phyloP scores from a whole-genome alignment of 441 rosid genomes.

The Pelargonium australe region DNA sequence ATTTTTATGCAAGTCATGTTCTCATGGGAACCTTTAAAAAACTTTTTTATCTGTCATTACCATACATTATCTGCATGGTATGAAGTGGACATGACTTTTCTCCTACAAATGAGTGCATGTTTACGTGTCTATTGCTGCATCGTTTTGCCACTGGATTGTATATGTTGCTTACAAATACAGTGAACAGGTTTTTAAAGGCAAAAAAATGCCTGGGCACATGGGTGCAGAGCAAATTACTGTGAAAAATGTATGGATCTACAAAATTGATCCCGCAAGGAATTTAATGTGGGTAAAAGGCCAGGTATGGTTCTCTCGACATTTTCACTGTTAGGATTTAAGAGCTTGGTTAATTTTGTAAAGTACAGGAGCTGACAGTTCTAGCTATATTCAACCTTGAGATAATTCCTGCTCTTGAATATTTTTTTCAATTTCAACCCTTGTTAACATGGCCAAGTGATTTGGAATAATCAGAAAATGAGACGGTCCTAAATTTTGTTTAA shows the following conservation, averaged over 20 bases:
- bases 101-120: background rate
- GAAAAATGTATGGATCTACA: conserved; percentile 87
- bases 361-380: background rate
- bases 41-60: too few species aligned
- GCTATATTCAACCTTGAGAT: background rate
- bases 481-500: too few species aligned
- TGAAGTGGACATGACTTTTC: background rate
- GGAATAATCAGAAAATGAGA: too few species aligned
- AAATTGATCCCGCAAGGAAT: conserved; percentile 81
- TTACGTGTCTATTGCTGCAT: background rate
- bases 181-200: conserved; percentile 78
- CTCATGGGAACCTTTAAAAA: background rate
- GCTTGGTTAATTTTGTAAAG: background rate
- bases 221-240: conserved; percentile 79
- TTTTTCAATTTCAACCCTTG: background rate
- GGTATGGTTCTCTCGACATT: conserved; percentile 37
- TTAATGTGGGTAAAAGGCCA: conserved; percentile 94
- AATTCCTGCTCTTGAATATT: background rate
- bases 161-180: conserved; percentile 14
- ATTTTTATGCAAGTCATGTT: background rate
- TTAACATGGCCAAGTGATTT: background rate
- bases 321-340: conserved; percentile 7
- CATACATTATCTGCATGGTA: background rate
- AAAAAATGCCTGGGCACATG: conserved; percentile 97
- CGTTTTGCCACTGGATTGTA: background rate